Base-by-base conservation (phyloP, 2,329 filamentous ascomycete genomes). In the Corinectria fuckeliana region DNA sequence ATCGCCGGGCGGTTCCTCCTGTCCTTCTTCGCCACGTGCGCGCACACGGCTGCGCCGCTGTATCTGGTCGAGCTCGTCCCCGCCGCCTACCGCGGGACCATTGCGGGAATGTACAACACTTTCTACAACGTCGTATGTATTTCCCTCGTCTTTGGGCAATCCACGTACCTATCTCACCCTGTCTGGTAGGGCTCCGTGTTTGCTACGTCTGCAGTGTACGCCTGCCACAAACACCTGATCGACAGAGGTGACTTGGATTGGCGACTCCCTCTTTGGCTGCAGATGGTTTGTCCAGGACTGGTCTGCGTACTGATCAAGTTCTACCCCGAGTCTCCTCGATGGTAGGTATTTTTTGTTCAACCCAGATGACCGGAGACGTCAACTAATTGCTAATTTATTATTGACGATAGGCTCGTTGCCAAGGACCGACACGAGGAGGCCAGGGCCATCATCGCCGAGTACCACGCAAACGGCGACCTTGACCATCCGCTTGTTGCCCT, bases 61-160 rank as follows among this genome's bases (percentile, higher is more conserved):
- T 88, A 86, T 66, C 80, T 86, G 11, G 82, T 85, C 25, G 86
- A 89, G 69, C 83, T 87, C 49, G 78, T 84, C 0, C 86, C 88
- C 57, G 85, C 86, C 2, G 78, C 80, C 4, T 85, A 85, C 67
- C 81, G 86, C 53, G 85, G 82, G 21, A 78, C 85, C 4, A 75
- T 87, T 25, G 86, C 85, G 0, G 86, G 84, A 28, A 77, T 85
- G 36, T 78, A 78, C 61, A 79, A 78, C 52, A 78, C 76, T 3
- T 74, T 78, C 52, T 79, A 77, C 65, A 77, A 78, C 34, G 68
- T 79, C 21, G 56, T 58, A 54, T 3, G 56, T 54, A 20, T 30
- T 44, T 4, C 10, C 23, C 5, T 18, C 13, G 4, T 5, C 9
- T 7, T 10, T 47, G 16, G 9, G 20, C 14, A 32, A 16, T 1